Percentiles rank a stretch among this genome's conserved stretches.
Conservation (phyloP, 2,329 filamentous ascomycete genomes). For the Aspergillus sp. region DNA sequence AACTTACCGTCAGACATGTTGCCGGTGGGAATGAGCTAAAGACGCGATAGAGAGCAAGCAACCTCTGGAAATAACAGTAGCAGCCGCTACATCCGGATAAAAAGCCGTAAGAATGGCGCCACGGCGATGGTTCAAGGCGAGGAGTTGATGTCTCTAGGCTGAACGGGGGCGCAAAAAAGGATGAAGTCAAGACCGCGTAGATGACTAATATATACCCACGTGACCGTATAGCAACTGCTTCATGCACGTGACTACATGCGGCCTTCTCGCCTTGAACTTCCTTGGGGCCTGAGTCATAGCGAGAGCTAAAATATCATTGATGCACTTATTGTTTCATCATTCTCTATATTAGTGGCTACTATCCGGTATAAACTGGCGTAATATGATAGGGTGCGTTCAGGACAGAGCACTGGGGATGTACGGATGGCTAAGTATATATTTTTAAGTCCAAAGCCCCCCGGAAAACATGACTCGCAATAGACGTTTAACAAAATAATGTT, state of each 20-base stretch:
- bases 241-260: neutral
- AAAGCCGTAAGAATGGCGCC: slow-evolving; percentile 30
- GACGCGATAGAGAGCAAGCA: slow-evolving; percentile 25
- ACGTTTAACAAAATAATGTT: no score
- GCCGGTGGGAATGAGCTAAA: slow-evolving; percentile 22
- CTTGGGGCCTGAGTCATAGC: neutral
- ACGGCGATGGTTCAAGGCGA: slow-evolving; percentile 22
- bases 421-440: neutral
- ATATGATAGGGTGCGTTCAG: neutral
- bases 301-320: neutral
- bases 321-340: neutral
- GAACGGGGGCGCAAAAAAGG: slow-evolving; percentile 9
- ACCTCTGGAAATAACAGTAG: slow-evolving; percentile 26
- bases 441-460: neutral
- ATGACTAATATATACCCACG: slow-evolving; percentile 15
- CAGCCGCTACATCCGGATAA: slow-evolving; percentile 38
- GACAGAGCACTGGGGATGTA: neutral
- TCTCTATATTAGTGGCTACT: no score
- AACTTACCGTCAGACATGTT: slow-evolving; percentile 48
- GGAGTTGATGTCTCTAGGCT: slow-evolving; percentile 19
- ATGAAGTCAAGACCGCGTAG: slow-evolving; percentile 14
- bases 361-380: no score
- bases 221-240: neutral
- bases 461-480: no score
- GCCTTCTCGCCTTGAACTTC: neutral